A percentile compares a stretch with the other conserved stretches of the same genome.
These are phyloP conservation scores for Litchi chinensis DNA, from an alignment of 345 rosid species.

Conservation along the genomic window DNA sequence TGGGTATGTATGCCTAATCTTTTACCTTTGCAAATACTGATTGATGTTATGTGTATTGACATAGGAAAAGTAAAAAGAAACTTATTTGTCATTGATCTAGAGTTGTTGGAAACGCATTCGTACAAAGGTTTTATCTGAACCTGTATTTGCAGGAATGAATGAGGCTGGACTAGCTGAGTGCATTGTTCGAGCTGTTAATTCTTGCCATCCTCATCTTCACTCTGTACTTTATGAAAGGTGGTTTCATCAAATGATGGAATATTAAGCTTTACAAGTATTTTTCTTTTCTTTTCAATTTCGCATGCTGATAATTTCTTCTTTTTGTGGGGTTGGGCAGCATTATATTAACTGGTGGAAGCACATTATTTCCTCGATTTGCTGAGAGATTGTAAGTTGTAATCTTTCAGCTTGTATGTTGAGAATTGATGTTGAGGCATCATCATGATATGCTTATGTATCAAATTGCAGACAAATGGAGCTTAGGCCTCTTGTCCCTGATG, in stretches of 20 bases:
- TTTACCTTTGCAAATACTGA: neutral
- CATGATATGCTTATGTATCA: slow-evolving; percentile 13
- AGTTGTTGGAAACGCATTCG: neutral
- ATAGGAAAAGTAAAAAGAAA: neutral
- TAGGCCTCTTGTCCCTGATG: slow-evolving; percentile 92
- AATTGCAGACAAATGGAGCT: slow-evolving; percentile 78
- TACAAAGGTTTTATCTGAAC: neutral
- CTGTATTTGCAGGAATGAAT: slow-evolving; percentile 66
- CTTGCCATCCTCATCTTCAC: slow-evolving; percentile 82
- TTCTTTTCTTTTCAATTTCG: neutral
- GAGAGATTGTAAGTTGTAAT: slow-evolving; percentile 71
- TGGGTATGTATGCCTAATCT: slow-evolving; percentile 50
- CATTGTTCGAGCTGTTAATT: slow-evolving; percentile 86
- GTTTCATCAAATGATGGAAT: slow-evolving; percentile 2
- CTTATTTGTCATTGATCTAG: neutral
- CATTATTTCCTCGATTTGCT: slow-evolving; percentile 74
- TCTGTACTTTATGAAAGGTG: slow-evolving; percentile 92
- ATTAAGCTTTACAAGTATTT: neutral
- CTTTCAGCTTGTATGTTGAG: neutral
- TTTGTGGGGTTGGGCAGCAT: slow-evolving; percentile 54
- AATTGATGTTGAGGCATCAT: slow-evolving; percentile 9
- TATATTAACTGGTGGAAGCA: slow-evolving; percentile 93
- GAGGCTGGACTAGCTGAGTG: slow-evolving; percentile 98
- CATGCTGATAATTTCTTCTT: slow-evolving; percentile 15
- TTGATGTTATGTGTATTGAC: neutral